Conservation (phyloP, 805 yeast genomes). For the Lipomyces yamadae region DNA sequence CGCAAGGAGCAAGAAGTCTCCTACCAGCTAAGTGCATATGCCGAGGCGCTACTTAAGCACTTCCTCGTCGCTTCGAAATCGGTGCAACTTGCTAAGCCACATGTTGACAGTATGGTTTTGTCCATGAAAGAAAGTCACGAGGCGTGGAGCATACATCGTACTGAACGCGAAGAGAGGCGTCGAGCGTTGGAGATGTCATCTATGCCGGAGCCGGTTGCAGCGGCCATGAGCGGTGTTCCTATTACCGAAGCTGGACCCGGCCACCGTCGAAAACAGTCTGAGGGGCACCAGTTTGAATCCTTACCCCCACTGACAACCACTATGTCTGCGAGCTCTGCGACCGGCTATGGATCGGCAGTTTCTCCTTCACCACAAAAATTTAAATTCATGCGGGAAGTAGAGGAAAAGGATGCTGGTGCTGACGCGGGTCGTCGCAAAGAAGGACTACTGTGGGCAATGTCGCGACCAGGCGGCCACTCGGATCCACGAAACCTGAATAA, state of each 20-base stretch:
- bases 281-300: background rate
- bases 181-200: slow-evolving; percentile 46
- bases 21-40: slow-evolving; percentile 47
- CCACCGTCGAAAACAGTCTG: slow-evolving; percentile 4
- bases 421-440: slow-evolving; percentile 44
- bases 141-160: slow-evolving; percentile 45
- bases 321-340: slow-evolving; percentile 7
- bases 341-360: slow-evolving; percentile 1
- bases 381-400: slow-evolving; percentile 8
- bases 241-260: background rate
- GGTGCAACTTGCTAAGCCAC: slow-evolving; percentile 42
- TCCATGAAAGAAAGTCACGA: slow-evolving; percentile 32
- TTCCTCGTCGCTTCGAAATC: slow-evolving; percentile 41
- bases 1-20: slow-evolving; percentile 50
- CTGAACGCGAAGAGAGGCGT: slow-evolving; percentile 48
- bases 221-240: background rate
- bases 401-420: slow-evolving; percentile 15
- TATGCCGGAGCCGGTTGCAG: slow-evolving; percentile 33
- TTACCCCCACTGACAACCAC: slow-evolving; percentile 15
- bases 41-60: slow-evolving; percentile 45
- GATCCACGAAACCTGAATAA: slow-evolving; percentile 47
- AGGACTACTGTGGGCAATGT: slow-evolving; percentile 53
- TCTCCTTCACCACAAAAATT: slow-evolving; percentile 9
- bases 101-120: slow-evolving; percentile 42
- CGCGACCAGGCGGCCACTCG: slow-evolving; percentile 47